Evolutionary conservation across 441 rosid species (phyloP).

Genomic region (Caryocar brasiliense): DNA sequence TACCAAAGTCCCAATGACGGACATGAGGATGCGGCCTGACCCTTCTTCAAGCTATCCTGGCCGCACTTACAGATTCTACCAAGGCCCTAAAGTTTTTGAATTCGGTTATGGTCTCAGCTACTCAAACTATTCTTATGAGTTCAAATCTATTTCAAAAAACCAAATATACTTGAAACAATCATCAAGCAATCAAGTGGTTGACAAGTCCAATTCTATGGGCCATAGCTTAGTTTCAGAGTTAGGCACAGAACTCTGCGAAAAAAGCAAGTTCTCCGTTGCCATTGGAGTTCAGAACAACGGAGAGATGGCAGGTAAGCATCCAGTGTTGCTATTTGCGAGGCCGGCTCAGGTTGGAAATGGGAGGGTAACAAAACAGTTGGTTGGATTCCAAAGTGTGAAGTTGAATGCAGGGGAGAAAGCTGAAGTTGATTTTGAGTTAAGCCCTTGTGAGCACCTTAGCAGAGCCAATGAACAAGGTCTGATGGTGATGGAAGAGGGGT

Average conservation of each 20-base stretch:
- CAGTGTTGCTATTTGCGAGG: constrained; percentile 52
- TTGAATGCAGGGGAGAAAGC: constrained; percentile 39
- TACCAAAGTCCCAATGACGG: constrained; percentile 62
- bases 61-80: constrained; percentile 72
- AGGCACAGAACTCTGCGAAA: constrained; percentile 30
- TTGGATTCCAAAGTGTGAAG: constrained; percentile 55
- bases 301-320: constrained; percentile 62
- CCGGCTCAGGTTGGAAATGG: constrained; percentile 29
- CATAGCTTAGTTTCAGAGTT: constrained; percentile 37
- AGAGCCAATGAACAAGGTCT: constrained; percentile 52
- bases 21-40: constrained; percentile 78
- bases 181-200: not conserved
- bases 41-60: constrained; percentile 61
- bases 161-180: constrained; percentile 24
- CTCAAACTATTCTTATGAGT: constrained; percentile 44
- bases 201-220: constrained; percentile 13
- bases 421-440: constrained; percentile 44
- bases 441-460: constrained; percentile 59
- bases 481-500: constrained; percentile 61
- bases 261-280: constrained; percentile 30
- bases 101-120: constrained; percentile 79
- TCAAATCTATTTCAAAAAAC: constrained; percentile 14
- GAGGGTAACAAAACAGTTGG: constrained; percentile 47
- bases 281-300: constrained; percentile 55
- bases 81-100: constrained; percentile 47